phyloP scores from a whole-genome alignment of 2,329 filamentous ascomycete species.

The Myotisia sp. region DNA sequence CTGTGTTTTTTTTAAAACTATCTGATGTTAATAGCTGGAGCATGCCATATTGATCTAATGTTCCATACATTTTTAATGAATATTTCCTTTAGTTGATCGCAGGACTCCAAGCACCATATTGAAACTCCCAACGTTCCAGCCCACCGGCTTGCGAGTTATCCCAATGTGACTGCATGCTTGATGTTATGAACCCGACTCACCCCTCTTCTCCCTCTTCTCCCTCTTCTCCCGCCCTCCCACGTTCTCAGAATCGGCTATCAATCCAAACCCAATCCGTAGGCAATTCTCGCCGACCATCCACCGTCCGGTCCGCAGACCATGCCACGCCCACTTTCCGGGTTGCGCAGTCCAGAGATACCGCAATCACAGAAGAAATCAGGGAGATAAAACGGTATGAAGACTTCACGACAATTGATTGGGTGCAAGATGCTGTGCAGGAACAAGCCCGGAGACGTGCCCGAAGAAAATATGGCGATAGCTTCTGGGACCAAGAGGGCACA shows the following conservation, averaged over 20 bases:
- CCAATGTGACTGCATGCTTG: too few species aligned
- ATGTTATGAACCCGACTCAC: slow-evolving; percentile 31
- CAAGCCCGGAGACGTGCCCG: slow-evolving; percentile 66
- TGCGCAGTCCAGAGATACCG: slow-evolving; percentile 48
- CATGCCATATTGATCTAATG: too few species aligned
- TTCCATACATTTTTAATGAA: too few species aligned
- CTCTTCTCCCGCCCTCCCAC: slow-evolving; percentile 21
- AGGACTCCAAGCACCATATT: too few species aligned
- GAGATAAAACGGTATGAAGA: slow-evolving; percentile 98
- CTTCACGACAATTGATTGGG: slow-evolving; percentile 94
- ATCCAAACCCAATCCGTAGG: slow-evolving; percentile 9
- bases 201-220: slow-evolving; percentile 20
- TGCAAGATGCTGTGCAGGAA: slow-evolving; percentile 89
- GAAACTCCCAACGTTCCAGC: too few species aligned
- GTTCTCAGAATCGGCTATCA: slow-evolving; percentile 8
- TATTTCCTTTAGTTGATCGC: too few species aligned
- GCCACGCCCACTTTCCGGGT: slow-evolving; percentile 44
- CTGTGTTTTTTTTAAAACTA: too few species aligned
- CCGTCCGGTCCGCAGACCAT: slow-evolving; percentile 40
- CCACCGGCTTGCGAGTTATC: too few species aligned
- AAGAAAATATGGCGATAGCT: slow-evolving; percentile 55
- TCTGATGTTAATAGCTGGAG: too few species aligned
- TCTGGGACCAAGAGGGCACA: slow-evolving; percentile 54
- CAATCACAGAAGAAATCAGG: slow-evolving; percentile 82
- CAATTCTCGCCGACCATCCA: slow-evolving; percentile 31